Percentiles rank a stretch among this genome's conserved stretches.
phyloP scores from a whole-genome alignment of 2,329 filamentous ascomycete genomes.

The Fusarium equiseti region DNA sequence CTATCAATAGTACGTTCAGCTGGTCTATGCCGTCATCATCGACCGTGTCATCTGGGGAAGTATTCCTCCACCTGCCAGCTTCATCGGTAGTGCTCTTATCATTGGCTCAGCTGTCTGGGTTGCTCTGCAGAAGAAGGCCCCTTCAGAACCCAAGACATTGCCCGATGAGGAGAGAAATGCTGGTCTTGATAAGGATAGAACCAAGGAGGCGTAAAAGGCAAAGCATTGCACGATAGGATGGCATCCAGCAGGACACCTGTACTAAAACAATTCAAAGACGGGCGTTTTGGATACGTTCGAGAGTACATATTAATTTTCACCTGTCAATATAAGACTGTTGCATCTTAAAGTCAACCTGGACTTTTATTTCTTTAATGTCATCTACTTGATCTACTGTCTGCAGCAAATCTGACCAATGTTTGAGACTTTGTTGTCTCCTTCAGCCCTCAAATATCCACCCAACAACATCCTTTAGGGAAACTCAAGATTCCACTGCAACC shows the following conservation, averaged over 20 bases:
- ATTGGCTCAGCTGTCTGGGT: conserved; percentile 59
- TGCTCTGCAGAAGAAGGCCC: conserved; percentile 55
- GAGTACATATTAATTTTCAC: neutral
- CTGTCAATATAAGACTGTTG: neutral
- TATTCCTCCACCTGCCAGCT: conserved; percentile 54
- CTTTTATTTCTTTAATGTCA: neutral
- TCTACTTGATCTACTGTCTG: neutral
- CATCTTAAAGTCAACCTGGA: neutral
- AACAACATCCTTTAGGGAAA: neutral
- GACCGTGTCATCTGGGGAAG: conserved; percentile 59
- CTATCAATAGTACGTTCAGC: conserved; percentile 47
- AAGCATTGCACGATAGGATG: neutral
- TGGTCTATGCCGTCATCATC: conserved; percentile 54
- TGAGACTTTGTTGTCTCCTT: neutral
- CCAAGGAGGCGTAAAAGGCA: neutral
- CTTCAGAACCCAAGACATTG: conserved; percentile 38
- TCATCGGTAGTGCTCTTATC: conserved; percentile 56
- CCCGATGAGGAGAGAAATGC: conserved; percentile 54
- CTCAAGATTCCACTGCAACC: neutral
- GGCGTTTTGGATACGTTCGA: neutral
- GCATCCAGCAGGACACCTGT: neutral
- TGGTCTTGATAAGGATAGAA: conserved; percentile 8
- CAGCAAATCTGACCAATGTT: neutral
- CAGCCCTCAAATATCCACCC: too few species aligned
- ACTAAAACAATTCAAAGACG: fast-evolving